Evolutionary conservation across 2,329 filamentous ascomycete genomes (phyloP).

Genomic region (Penicillium sp.): DNA sequence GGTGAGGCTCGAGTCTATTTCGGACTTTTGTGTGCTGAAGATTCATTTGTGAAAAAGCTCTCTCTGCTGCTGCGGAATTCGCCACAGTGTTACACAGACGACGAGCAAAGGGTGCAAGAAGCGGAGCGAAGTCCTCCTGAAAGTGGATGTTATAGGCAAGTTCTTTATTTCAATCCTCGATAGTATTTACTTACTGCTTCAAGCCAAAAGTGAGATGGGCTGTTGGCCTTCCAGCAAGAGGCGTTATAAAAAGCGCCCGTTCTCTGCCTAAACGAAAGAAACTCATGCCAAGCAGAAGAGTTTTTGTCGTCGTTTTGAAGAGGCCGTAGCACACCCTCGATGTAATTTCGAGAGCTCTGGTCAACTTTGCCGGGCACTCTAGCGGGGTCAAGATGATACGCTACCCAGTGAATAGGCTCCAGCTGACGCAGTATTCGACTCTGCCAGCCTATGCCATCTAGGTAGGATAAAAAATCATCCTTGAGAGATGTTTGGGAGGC

Average conservation of each 20-base stretch:
- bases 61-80: constrained; percentile 1
- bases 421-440: too few species aligned
- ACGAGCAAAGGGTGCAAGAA: constrained; percentile 3
- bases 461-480: too few species aligned
- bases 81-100: constrained; percentile 2
- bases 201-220: not conserved
- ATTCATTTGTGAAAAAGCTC: constrained; percentile 3
- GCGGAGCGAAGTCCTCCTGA: not conserved
- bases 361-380: not conserved
- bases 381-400: too few species aligned
- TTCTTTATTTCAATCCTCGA: not conserved
- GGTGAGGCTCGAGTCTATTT: constrained; percentile 2
- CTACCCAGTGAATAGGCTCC: too few species aligned
- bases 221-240: not conserved
- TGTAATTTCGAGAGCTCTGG: not conserved
- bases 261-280: not conserved
- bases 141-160: not conserved
- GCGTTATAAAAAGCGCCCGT: not conserved
- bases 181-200: not conserved
- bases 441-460: too few species aligned
- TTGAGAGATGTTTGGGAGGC: too few species aligned
- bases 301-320: not conserved
- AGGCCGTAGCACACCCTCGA: not conserved
- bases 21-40: constrained; percentile 4
- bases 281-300: not conserved